Evolutionary conservation across 345 rosid genomes (phyloP), one percentile per base, ranked within the genome.

Genomic region (Aquilaria malaccensis): DNA sequence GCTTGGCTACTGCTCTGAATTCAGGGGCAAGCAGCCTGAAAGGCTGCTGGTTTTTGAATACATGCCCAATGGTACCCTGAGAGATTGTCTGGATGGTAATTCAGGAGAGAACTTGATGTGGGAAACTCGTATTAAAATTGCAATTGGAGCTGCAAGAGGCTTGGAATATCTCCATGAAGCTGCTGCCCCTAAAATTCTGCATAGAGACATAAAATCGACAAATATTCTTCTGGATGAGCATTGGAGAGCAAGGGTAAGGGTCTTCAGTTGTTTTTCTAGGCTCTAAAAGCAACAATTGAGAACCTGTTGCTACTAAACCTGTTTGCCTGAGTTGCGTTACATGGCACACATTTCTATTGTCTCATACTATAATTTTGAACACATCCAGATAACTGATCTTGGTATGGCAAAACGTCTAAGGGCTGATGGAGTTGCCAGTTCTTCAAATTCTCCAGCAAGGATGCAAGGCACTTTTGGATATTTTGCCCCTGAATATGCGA

Each of bases 111-210:
- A 67, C 54, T 71, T 88, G 85, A 77, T 73, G 53, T 94, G 99
- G 99, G 82, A 82, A 68, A 82, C 83, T 37, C 86, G 99, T 66
- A 79, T 88, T 74, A 63, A 79, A n/a, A 75, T 94, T 29, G 99
- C 96, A 37, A 81, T 90, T 55, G 97, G 97, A 79, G 97, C 96
- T 64, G 99, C 96, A 32, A 88, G 91, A 80, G 99, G 99, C 10
- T 84, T 94, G 52, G 97, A 94, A 69, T 94, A 94, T 82, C 99
- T 94, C 65, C 99, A 94, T 31, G 99, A 90, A 75, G 96, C 97
- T 12, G 99, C 97, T 52, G 96, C 97, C 60, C 99, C 99, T 50
- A 84, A 88, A 88, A 88, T 94, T 77, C 77, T 94, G 79, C 97
- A 94, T 62, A 75, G 99, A 68, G 99, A 94, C 77, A 89, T 94